These are phyloP conservation scores for Nepenthes gracilis DNA, from an alignment of 148 eudicot species.

Conservation along the genomic window DNA sequence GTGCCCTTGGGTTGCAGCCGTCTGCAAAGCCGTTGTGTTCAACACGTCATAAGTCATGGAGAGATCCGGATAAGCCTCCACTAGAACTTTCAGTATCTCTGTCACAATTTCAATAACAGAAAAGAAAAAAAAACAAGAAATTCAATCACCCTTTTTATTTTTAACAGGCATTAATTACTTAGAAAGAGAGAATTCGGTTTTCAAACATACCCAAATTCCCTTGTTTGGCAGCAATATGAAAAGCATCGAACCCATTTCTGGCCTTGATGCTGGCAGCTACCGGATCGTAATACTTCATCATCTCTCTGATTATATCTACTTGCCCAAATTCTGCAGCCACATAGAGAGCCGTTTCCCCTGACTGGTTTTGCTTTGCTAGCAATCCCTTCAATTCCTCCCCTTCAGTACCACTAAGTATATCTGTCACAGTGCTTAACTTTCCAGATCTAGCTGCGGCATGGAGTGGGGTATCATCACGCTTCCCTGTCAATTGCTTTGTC, in stretches of 20 bases:
- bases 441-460: constrained; percentile 41
- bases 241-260: constrained; percentile 74
- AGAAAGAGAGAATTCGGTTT: too few species aligned
- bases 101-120: constrained; percentile 12
- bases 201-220: constrained; percentile 41
- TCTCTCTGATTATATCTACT: constrained; percentile 25
- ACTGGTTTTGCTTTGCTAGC: constrained; percentile 51
- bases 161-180: too few species aligned
- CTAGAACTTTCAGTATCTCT: constrained; percentile 56
- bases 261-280: constrained; percentile 67
- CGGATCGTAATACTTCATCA: constrained; percentile 36
- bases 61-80: constrained; percentile 79
- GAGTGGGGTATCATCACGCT: constrained; percentile 26
- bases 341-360: constrained; percentile 70
- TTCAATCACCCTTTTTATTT: too few species aligned
- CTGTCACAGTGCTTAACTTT: constrained; percentile 19
- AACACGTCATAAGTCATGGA: constrained; percentile 72
- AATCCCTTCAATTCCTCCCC: constrained; percentile 45
- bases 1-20: constrained; percentile 84
- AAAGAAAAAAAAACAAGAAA: not conserved
- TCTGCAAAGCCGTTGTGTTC: constrained; percentile 81
- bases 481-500: not conserved
- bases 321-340: constrained; percentile 72
- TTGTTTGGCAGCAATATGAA: constrained; percentile 83
- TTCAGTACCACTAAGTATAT: constrained; percentile 23